A percentile compares a stretch with the other conserved stretches of the same genome.
Evolutionary conservation across 164 flowering plant species (phyloP).

Genomic region (Cinnamomum micranthum): DNA sequence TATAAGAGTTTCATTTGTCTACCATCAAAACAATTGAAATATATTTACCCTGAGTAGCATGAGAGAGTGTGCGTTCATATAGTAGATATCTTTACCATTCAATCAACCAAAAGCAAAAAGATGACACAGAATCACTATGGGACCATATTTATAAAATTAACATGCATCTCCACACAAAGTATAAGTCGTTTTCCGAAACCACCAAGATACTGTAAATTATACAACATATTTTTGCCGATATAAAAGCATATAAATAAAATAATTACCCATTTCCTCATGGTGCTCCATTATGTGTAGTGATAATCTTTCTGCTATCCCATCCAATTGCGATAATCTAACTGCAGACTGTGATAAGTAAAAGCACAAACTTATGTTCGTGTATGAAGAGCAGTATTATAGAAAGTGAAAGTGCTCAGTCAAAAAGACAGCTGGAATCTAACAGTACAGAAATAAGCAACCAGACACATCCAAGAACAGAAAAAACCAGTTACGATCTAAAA

Average conservation of each 20-base stretch:
- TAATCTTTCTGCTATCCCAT: conserved; percentile 72
- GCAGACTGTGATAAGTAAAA: conserved; percentile 58
- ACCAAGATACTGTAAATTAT: background rate
- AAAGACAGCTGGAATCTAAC: background rate
- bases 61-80: too few relatives aligned
- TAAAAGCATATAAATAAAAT: background rate
- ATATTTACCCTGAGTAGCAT: too few relatives aligned
- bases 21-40: too few relatives aligned
- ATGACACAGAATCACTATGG: background rate
- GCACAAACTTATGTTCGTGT: conserved; percentile 10
- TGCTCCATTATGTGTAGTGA: conserved; percentile 94
- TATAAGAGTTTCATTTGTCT: too few relatives aligned
- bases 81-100: too few relatives aligned
- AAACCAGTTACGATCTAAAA: background rate
- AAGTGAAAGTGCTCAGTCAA: background rate
- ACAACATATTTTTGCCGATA: background rate
- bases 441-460: background rate
- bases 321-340: conserved; percentile 84
- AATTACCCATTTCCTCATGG: conserved; percentile 96
- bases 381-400: background rate
- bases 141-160: background rate
- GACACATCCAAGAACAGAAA: background rate
- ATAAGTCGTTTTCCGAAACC: background rate
- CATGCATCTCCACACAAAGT: background rate
- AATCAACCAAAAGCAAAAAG: too few relatives aligned